Conservation (phyloP, 1,139 yeast species). For the Pichia sp. region DNA sequence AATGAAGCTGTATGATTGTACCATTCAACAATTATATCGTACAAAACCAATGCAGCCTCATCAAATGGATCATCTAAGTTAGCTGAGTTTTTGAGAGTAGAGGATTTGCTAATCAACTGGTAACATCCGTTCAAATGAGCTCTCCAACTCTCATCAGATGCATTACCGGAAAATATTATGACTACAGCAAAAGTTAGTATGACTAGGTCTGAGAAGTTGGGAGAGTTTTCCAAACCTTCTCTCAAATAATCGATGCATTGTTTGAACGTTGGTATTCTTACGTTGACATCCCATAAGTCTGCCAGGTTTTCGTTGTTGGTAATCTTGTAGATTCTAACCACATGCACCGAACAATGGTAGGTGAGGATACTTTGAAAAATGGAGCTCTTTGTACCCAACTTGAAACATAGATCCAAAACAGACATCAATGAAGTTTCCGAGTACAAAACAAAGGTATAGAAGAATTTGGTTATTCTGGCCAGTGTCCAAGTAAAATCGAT, state of each 20-base stretch:
- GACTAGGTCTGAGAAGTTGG: conserved; percentile 16
- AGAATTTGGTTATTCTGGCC: conserved; percentile 14
- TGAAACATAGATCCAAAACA: conserved; percentile 11
- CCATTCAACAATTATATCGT: conserved; percentile 16
- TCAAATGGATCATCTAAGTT: conserved; percentile 4
- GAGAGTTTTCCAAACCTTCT: conserved; percentile 12
- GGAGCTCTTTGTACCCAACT: conserved; percentile 15
- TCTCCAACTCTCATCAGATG: conserved; percentile 18
- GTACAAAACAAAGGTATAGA: conserved; percentile 16
- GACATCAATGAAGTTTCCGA: conserved; percentile 14
- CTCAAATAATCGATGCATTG: conserved; percentile 17
- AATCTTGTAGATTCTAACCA: conserved; percentile 14
- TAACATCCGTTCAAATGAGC: conserved; percentile 19
- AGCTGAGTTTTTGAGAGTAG: background rate
- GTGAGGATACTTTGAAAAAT: conserved; percentile 19
- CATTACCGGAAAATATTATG: conserved; percentile 19
- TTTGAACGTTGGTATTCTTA: conserved; percentile 17
- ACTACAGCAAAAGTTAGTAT: conserved; percentile 18
- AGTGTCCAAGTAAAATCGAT: conserved; percentile 22
- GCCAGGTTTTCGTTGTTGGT: conserved; percentile 2
- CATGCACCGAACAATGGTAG: conserved; percentile 19
- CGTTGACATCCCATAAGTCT: conserved; percentile 16
- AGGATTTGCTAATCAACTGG: conserved; percentile 16
- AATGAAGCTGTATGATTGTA: conserved; percentile 16
- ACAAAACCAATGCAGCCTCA: conserved; percentile 14